Evolutionary conservation across 805 yeast species (phyloP).

Genomic region (Metschnikowia anglica): DNA sequence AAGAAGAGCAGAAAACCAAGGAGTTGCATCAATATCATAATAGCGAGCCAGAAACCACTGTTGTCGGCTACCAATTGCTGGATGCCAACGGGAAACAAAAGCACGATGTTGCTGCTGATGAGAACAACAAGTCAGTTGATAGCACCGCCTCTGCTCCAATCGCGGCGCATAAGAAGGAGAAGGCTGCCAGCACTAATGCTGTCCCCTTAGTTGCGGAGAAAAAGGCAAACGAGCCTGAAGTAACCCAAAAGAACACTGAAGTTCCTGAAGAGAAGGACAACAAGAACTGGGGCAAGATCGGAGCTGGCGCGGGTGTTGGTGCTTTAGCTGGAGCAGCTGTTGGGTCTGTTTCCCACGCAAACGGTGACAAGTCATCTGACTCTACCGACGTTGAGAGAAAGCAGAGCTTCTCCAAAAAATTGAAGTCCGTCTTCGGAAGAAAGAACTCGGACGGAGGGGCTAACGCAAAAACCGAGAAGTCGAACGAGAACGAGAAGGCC

Average conservation of each 20-base stretch:
- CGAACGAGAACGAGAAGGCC: conserved; percentile 1
- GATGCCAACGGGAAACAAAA: conserved; percentile 4
- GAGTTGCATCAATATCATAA: conserved; percentile 5
- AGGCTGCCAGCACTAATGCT: conserved; percentile 2
- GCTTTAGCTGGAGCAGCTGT: conserved; percentile 20
- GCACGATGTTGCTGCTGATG: too few relatives aligned
- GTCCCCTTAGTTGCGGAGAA: conserved; percentile 7
- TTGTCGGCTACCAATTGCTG: conserved; percentile 28
- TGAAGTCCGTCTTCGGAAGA: conserved; percentile 21
- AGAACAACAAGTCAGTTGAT: too few relatives aligned
- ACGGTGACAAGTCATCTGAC: neutral
- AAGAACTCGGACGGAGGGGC: conserved; percentile 9
- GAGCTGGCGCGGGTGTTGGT: conserved; percentile 20
- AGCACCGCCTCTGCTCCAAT: too few relatives aligned
- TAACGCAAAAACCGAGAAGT: conserved; percentile 1
- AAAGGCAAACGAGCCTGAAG: too few relatives aligned
- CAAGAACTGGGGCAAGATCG: conserved; percentile 7
- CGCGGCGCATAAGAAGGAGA: too few relatives aligned
- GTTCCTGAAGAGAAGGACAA: conserved; percentile 5
- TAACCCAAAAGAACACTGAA: too few relatives aligned
- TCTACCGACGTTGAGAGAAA: conserved; percentile 14
- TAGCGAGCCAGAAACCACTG: conserved; percentile 18
- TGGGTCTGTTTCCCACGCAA: conserved; percentile 26
- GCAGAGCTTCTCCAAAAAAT: conserved; percentile 19
- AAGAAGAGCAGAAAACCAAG: conserved; percentile 29